Base-by-base conservation (phyloP, 495 filamentous ascomycete species). In the Apodospora peruviana region DNA sequence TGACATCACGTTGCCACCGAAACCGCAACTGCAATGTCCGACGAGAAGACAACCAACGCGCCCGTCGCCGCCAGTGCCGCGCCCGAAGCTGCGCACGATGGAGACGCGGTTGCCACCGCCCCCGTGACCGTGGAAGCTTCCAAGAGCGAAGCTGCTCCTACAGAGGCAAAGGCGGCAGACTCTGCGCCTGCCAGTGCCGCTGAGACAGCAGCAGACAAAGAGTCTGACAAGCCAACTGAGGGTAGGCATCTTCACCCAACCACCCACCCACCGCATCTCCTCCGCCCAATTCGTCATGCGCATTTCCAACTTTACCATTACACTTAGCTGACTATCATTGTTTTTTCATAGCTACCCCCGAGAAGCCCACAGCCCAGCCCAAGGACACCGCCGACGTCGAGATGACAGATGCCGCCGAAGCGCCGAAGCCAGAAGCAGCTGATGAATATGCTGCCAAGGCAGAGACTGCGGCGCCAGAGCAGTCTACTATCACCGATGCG, bases 341-440 rank as follows among this genome's bases (percentile, higher is more conserved):
- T 24, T 32, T 23, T 45, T 43, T n/a, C 37, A 7, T 5, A 19
- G 29, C 20, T 48, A 11, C 38, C 38, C 25, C 40, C 60, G 47
- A 40, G 24, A 53, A 45, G 19, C 27, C 57, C 10, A 14, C 56
- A 36, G 57, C 59, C 27, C 57, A 63, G 41, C 18, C 56, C 40
- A 47, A 53, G 9, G 50, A 66, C 32, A 59, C 61, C n/a, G 36
- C 59, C 18, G 68, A 72, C 53, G 60, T 62, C 40, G 68, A 70
- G 43, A 68, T 65, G 60, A 57, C 59, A 5, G 66, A 73, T 51
- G 57, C 56, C 36, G 52, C 56, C 22, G 40, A 53, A 3, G 46
- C 61, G 8, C 58, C 69, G 17, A 43, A 51, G 14, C 52, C 62
- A 18, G 58, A 61, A 24, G 51, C 58, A 34, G 52, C 56, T 19